phyloP scores from a whole-genome alignment of 1,139 yeast species.

The Pichia sp. region DNA sequence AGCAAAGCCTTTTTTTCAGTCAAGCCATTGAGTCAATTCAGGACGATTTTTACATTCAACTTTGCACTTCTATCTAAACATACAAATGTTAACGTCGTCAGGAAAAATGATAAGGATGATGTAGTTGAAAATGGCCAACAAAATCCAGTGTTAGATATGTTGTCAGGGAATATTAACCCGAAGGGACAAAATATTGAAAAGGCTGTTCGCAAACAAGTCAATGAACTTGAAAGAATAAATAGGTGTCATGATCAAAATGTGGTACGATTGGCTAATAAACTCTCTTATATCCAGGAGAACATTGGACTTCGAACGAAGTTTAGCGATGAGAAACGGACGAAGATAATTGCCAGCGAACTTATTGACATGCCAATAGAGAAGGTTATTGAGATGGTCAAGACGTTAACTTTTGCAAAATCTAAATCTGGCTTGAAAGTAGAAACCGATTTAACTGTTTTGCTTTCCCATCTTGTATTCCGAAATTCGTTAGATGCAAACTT shows the following conservation, averaged over 20 bases:
- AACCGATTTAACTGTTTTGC: conserved; percentile 15
- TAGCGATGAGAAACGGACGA: not conserved
- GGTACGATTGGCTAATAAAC: conserved; percentile 5
- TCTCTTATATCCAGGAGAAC: conserved; percentile 12
- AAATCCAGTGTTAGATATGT: not conserved
- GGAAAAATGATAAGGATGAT: not conserved
- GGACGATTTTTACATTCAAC: not conserved
- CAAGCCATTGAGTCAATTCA: not conserved
- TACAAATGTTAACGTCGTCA: not conserved
- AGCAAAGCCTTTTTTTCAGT: not conserved
- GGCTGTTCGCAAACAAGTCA: conserved; percentile 1
- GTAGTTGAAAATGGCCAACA: not conserved
- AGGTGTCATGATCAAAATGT: conserved; percentile 6
- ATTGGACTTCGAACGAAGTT: conserved; percentile 8
- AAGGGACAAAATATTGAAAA: conserved; percentile 5
- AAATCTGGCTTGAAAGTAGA: not conserved
- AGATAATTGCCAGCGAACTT: conserved; percentile 7
- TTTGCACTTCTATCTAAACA: not conserved
- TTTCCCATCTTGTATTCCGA: conserved; percentile 22
- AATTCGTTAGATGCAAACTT: conserved; percentile 13
- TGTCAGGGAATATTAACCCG: not conserved
- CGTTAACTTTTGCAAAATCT: not conserved
- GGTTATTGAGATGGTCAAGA: conserved; percentile 4
- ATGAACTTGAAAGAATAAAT: conserved; percentile 9
- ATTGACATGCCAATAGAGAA: conserved; percentile 11